Conservation (phyloP, 768 basidiomycete species). For the Hemileccinum rubropunctum region DNA sequence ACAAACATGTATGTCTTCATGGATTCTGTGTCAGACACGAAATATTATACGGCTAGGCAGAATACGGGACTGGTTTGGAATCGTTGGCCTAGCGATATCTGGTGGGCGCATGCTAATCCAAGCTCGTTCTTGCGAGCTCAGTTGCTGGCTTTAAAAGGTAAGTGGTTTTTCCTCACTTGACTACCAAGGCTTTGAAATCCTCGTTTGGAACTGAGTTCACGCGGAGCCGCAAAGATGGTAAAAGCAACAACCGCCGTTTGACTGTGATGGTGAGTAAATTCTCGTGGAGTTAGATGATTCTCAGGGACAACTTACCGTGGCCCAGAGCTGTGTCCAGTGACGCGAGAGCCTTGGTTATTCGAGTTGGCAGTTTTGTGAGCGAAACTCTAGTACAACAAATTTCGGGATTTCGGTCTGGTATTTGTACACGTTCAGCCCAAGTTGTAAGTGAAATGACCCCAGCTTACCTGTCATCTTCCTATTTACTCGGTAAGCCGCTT, state of each 20-base stretch:
- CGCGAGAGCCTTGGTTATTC: not conserved
- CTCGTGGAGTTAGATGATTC: conserved; percentile 10
- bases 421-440: too few species aligned
- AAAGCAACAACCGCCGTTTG: not conserved
- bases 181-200: conserved; percentile 2
- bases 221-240: conserved; percentile 15
- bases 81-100: conserved; percentile 1
- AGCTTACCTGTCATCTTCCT: too few species aligned
- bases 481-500: too few species aligned
- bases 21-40: not conserved
- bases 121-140: not conserved
- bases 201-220: conserved; percentile 9
- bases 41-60: not conserved
- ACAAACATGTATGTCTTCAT: not conserved
- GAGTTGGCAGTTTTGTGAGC: too few species aligned
- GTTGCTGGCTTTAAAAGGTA: conserved; percentile 7
- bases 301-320: conserved; percentile 16
- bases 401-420: too few species aligned
- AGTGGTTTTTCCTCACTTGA: not conserved
- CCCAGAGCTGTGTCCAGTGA: too few species aligned
- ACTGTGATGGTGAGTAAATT: not conserved
- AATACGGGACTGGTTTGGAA: not conserved
- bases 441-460: too few species aligned
- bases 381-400: too few species aligned
- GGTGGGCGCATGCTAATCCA: not conserved